A percentile compares a stretch with the other conserved stretches of the same genome.
These are phyloP conservation scores for Phascolomyces articulosus DNA, from an alignment of 371 early-diverging fungal genomes.

Conservation along the genomic window DNA sequence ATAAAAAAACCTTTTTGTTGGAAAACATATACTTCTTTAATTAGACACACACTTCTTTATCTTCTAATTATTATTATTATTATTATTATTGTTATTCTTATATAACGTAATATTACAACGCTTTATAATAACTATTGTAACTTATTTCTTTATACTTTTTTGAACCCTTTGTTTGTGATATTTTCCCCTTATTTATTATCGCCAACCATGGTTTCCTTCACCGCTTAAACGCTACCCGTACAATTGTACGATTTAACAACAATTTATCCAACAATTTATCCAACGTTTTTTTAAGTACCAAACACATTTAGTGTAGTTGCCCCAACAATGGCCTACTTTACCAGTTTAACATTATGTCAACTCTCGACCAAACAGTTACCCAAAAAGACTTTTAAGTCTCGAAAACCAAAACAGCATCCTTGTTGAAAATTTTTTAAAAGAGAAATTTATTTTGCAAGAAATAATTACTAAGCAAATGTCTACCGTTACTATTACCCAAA, in stretches of 20 bases:
- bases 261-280: constrained; percentile 6
- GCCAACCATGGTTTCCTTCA: constrained; percentile 23
- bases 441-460: background rate
- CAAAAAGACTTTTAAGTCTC: constrained; percentile 25
- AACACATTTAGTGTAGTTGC: constrained; percentile 13
- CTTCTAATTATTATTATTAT: background rate
- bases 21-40: background rate
- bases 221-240: constrained; percentile 26
- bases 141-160: too few relatives aligned
- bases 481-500: background rate
- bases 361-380: constrained; percentile 9
- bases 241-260: constrained; percentile 14
- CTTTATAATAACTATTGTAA: too few relatives aligned
- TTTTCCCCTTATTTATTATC: background rate
- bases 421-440: constrained; percentile 15
- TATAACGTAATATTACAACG: too few relatives aligned
- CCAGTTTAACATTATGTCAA: constrained; percentile 20
- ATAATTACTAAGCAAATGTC: background rate
- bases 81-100: too few relatives aligned
- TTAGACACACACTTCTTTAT: background rate
- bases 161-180: constrained; percentile 3
- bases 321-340: constrained; percentile 26
- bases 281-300: too few relatives aligned
- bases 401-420: constrained; percentile 20
- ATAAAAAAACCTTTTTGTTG: background rate